Base-by-base conservation (phyloP, 331 rosid genomes). In the Malus hybrid region DNA sequence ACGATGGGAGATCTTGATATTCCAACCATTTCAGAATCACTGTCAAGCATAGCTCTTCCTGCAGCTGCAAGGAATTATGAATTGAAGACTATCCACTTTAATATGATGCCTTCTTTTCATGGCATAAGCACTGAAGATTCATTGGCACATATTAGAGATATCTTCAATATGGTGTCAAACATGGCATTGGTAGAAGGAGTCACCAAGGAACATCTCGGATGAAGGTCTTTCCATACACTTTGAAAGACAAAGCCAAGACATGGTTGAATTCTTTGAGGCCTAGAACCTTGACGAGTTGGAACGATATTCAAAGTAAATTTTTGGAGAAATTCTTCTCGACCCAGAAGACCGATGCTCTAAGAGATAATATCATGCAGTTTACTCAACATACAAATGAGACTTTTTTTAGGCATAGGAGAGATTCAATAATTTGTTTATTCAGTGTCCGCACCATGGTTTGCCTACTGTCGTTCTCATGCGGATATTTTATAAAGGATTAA, bases 291-390 rank as follows among this genome's bases (percentile, higher is more conserved):
- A 50, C n/a, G 0, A 50, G 56, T n/a, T 50, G 56, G 56, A 50
- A 16, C 0, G 9, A 16, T 15, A 50, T 50, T 50, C 9, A 50
- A 2, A 50, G 16, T 50, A 50, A 6, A 0, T 16, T 50, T 50
- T 50, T 16, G 9, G 20, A 16, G 1, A 50, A 50, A 16, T 50
- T 16, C 20, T 50, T 50, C 0, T 50, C 20, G 4, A 50, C 20
- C 0, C 0, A 50, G 10, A 50, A 50, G 20, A 50, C 0, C 4
- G 20, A 16, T 48, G 15, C 55, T 0, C n/a, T 50, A 0, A 16
- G 20, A 50, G 56, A 50, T 50, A 16, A 50, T 2, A 50, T 50
- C 20, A 50, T 50, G 56, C 56, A 16, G 0, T 50, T 50, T 9
- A 16, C 20, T 50, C 20, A 50, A 50, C 9, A 15, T 0, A 0